Conservation (phyloP, 2,329 filamentous ascomycete genomes). For the Zasmidium cellare region DNA sequence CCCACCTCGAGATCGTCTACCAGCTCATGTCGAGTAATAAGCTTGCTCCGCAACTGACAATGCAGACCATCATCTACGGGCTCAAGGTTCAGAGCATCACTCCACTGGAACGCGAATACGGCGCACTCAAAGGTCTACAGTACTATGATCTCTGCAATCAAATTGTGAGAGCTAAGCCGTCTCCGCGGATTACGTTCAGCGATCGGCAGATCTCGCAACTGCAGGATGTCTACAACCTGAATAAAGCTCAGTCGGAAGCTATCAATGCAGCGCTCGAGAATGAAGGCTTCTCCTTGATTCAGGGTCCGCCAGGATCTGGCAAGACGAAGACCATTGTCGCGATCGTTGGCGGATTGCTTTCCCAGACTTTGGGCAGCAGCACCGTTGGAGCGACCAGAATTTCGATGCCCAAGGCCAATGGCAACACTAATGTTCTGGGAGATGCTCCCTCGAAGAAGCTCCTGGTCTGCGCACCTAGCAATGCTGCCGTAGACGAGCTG, state of each 20-base stretch:
- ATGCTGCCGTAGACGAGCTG: constrained; percentile 93
- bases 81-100: constrained; percentile 90
- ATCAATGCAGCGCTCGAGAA: constrained; percentile 92
- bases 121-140: constrained; percentile 82
- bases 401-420: constrained; percentile 34
- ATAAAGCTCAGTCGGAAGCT: constrained; percentile 84
- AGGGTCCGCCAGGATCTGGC: constrained; percentile 84
- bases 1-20: constrained; percentile 79
- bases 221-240: constrained; percentile 78
- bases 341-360: constrained; percentile 86
- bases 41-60: constrained; percentile 53
- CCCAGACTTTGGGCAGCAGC: constrained; percentile 56
- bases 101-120: constrained; percentile 93
- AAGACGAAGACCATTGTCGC: constrained; percentile 98
- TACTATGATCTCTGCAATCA: constrained; percentile 97
- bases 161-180: constrained; percentile 84
- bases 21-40: constrained; percentile 64
- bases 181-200: constrained; percentile 78
- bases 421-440: constrained; percentile 23
- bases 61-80: constrained; percentile 69
- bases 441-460: constrained; percentile 71
- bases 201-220: constrained; percentile 70
- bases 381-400: constrained; percentile 33
- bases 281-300: constrained; percentile 93
- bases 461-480: constrained; percentile 95